These are phyloP conservation scores for Monosporascus cannonballus DNA, from an alignment of 2,329 filamentous ascomycete genomes.

Conservation along the genomic window DNA sequence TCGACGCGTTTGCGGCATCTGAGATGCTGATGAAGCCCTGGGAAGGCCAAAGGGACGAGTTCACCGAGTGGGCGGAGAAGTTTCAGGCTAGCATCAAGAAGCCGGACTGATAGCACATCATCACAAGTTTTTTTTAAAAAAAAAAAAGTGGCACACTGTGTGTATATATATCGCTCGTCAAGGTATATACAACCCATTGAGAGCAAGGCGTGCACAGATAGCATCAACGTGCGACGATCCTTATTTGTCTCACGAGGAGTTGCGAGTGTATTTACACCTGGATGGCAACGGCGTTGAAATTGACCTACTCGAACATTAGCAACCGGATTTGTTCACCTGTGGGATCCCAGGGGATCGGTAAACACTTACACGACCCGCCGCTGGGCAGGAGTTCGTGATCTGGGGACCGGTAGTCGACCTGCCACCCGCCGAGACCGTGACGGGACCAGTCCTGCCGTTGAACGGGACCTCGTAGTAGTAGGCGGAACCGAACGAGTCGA, in stretches of 20 bases:
- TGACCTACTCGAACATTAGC: constrained; percentile 16
- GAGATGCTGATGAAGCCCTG: constrained; percentile 54
- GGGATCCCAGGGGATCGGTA: neutral
- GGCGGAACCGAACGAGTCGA: constrained; percentile 24
- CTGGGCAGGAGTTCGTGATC: constrained; percentile 27
- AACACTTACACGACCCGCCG: constrained; percentile 21
- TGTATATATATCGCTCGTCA: neutral
- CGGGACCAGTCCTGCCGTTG: constrained; percentile 30
- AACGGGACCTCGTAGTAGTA: constrained; percentile 33
- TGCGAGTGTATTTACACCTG: constrained; percentile 18
- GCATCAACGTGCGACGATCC: neutral
- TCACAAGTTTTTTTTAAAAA: neutral
- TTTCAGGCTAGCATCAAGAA: constrained; percentile 49
- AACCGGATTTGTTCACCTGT: neutral
- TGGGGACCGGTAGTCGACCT: constrained; percentile 30
- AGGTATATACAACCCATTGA: neutral
- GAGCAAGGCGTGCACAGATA: constrained; percentile 1
- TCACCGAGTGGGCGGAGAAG: constrained; percentile 66
- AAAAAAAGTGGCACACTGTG: neutral
- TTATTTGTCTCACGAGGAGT: neutral
- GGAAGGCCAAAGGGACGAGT: constrained; percentile 65
- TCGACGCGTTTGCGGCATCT: constrained; percentile 50
- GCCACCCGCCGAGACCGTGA: constrained; percentile 32
- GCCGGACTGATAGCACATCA: constrained; percentile 14
- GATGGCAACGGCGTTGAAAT: constrained; percentile 30